Percentiles rank a stretch among this genome's conserved stretches.
These are phyloP conservation scores for Neurospora hispaniola DNA, from an alignment of 495 filamentous ascomycete species.

Conservation along the genomic window DNA sequence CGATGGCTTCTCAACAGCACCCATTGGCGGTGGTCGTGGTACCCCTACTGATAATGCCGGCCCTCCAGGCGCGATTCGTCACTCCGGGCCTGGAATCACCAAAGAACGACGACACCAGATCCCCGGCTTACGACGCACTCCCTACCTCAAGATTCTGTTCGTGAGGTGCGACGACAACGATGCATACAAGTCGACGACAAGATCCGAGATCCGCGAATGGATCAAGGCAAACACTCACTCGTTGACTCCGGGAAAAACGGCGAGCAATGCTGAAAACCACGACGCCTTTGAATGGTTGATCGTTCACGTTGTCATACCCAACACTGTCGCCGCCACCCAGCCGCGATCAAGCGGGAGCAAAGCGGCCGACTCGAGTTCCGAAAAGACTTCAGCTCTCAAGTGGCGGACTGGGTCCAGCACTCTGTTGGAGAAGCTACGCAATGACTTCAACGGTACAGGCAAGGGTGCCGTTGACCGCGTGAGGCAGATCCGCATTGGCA, in stretches of 20 bases:
- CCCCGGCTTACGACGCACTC: slow-evolving; percentile 83
- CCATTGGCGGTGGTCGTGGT: slow-evolving; percentile 14
- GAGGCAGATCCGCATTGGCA: slow-evolving; percentile 69
- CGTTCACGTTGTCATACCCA: slow-evolving; percentile 76
- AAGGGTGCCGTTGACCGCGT: slow-evolving; percentile 71
- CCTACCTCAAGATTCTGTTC: slow-evolving; percentile 84
- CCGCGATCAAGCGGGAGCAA: slow-evolving; percentile 39
- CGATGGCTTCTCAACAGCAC: slow-evolving; percentile 42
- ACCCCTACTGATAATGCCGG: slow-evolving; percentile 24
- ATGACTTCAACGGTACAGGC: slow-evolving; percentile 81
- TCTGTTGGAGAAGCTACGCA: slow-evolving; percentile 78
- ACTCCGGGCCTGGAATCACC: background rate
- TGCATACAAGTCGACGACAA: slow-evolving; percentile 68
- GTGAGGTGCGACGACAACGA: slow-evolving; percentile 92
- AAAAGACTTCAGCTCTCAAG: slow-evolving; percentile 33
- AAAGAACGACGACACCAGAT: slow-evolving; percentile 82
- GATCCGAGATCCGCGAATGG: slow-evolving; percentile 81
- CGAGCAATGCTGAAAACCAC: slow-evolving; percentile 56
- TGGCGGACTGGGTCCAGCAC: slow-evolving; percentile 74
- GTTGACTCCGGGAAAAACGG: slow-evolving; percentile 37
- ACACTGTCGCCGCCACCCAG: slow-evolving; percentile 64
- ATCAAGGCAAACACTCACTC: slow-evolving; percentile 60
- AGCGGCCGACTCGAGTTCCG: slow-evolving; percentile 27
- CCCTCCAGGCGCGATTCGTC: background rate
- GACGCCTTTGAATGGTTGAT: slow-evolving; percentile 98